Evolutionary conservation across 106 monocot genomes (phyloP).

Genomic region (Posidonia australis): DNA sequence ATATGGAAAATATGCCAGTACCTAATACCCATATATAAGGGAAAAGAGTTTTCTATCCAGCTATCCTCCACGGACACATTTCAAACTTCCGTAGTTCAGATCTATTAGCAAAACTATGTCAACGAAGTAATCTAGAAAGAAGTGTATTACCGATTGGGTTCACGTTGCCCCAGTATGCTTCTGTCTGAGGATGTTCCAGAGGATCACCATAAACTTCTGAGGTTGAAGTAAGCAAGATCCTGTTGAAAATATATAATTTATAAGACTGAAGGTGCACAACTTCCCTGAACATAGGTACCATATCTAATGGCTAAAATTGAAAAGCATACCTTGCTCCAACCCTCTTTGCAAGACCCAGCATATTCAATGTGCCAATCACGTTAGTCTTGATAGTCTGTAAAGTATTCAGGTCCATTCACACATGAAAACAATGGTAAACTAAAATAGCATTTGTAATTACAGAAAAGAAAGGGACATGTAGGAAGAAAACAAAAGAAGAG

Average conservation of each 20-base stretch:
- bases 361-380: constrained; percentile 94
- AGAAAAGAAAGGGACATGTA: too few species aligned
- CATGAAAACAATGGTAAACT: too few species aligned
- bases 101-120: too few species aligned
- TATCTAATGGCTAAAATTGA: background rate
- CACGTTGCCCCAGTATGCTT: constrained; percentile 98
- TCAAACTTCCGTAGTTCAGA: too few species aligned
- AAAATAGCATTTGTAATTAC: too few species aligned
- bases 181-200: constrained; percentile 89
- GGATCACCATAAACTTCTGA: constrained; percentile 99
- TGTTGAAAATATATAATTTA: constrained; percentile 4
- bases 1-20: too few species aligned
- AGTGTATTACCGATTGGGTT: constrained; percentile 73
- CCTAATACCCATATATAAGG: too few species aligned
- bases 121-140: background rate
- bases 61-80: too few species aligned
- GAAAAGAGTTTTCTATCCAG: too few species aligned
- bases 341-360: constrained; percentile 95
- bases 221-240: constrained; percentile 92
- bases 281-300: background rate
- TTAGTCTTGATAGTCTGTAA: constrained; percentile 95
- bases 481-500: too few species aligned
- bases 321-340: constrained; percentile 75
- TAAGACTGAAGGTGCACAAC: background rate
- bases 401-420: too few species aligned